These are phyloP conservation scores for Colletotrichum melonis DNA, from an alignment of 2,329 filamentous ascomycete species.

Conservation along the genomic window DNA sequence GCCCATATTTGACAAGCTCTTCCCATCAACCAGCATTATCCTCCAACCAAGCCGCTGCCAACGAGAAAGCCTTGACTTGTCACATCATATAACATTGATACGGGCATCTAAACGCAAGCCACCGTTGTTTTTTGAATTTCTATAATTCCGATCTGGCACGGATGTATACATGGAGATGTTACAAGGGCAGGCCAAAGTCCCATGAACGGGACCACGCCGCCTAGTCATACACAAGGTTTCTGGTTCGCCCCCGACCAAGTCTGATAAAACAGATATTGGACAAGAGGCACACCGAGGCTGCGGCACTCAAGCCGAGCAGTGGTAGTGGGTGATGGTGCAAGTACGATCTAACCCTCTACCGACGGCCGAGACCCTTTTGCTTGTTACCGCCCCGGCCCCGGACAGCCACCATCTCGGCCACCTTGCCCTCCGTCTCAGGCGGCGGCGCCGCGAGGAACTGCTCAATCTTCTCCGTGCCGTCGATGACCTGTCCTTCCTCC, in stretches of 20 bases:
- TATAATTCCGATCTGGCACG: slow-evolving; percentile 17
- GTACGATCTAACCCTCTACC: background rate
- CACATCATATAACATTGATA: background rate
- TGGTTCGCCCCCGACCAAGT: background rate
- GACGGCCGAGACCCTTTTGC: slow-evolving; percentile 11
- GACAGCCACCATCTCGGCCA: slow-evolving; percentile 45
- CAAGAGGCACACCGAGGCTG: background rate
- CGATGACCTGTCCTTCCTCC: slow-evolving; percentile 67
- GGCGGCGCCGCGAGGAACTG: slow-evolving; percentile 43
- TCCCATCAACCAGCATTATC: background rate
- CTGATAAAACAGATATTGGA: background rate
- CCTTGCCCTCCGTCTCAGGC: slow-evolving; percentile 43
- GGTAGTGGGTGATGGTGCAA: background rate
- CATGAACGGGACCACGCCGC: background rate
- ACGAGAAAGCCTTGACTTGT: background rate
- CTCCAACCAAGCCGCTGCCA: background rate
- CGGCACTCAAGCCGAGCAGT: background rate
- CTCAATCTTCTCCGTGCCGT: slow-evolving; percentile 64
- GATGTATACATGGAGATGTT: slow-evolving; percentile 36
- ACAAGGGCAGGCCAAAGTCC: slow-evolving; percentile 24
- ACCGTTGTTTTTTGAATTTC: slow-evolving; percentile 21
- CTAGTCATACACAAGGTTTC: slow-evolving; percentile 31
- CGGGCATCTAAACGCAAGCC: background rate
- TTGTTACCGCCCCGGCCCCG: slow-evolving; percentile 8
- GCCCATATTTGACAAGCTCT: background rate